Evolutionary conservation across 2,329 filamentous ascomycete species (phyloP).

Genomic region (Aureobasidium namibiae): DNA sequence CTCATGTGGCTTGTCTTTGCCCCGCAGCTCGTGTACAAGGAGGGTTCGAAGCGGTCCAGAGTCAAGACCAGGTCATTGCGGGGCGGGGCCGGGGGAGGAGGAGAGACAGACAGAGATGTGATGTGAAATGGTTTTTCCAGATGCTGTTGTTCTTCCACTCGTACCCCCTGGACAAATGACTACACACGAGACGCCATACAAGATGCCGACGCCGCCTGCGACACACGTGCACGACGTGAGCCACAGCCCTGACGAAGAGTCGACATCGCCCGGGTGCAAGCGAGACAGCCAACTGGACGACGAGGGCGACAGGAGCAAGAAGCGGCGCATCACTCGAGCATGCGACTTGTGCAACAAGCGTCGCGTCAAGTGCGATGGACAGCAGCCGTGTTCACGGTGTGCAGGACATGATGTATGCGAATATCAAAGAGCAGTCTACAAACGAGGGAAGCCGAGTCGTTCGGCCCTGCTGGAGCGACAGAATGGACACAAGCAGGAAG

Average conservation of each 20-base stretch:
- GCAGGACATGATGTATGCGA: constrained; percentile 11
- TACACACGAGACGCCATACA: not conserved
- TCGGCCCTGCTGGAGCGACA: constrained; percentile 10
- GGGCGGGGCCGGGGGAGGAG: constrained; percentile 6
- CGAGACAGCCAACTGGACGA: constrained; percentile 1
- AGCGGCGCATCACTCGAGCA: constrained; percentile 10
- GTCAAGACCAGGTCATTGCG: constrained; percentile 7
- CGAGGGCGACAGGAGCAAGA: constrained; percentile 6
- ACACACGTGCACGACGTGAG: not conserved
- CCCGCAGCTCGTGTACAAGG: constrained; percentile 11
- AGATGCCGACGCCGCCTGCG: constrained; percentile 1
- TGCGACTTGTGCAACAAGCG: constrained; percentile 14
- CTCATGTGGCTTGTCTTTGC: constrained; percentile 10
- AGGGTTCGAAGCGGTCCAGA: constrained; percentile 4
- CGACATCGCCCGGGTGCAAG: constrained; percentile 7
- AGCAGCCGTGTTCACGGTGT: constrained; percentile 11
- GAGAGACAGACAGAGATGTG: not conserved
- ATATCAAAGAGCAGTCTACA: constrained; percentile 11
- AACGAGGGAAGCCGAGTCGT: constrained; percentile 12
- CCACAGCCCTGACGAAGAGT: constrained; percentile 2
- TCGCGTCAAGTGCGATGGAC: constrained; percentile 9
- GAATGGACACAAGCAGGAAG: constrained; percentile 11
- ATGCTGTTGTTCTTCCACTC: not conserved
- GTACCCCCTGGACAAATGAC: not conserved
- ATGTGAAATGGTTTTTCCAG: not conserved